Evolutionary conservation across 768 basidiomycete species (phyloP).

Genomic region (Artomyces pyxidatus): DNA sequence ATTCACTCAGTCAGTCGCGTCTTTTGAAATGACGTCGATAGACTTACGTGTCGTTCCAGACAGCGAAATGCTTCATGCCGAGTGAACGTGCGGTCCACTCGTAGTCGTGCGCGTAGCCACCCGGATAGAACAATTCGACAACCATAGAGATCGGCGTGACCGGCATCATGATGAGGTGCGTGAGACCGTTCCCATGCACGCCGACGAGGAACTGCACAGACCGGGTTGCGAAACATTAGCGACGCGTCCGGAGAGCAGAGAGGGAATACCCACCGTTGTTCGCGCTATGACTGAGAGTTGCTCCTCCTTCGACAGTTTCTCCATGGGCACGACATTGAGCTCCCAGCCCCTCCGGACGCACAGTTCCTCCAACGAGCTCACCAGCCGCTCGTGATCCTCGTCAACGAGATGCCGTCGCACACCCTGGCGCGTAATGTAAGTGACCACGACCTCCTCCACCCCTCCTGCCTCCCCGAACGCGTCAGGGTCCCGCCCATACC

Average conservation of each 20-base stretch:
- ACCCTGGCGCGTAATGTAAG: slow-evolving; percentile 67
- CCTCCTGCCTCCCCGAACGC: slow-evolving; percentile 3
- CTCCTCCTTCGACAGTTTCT: slow-evolving; percentile 64
- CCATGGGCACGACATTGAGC: slow-evolving; percentile 52
- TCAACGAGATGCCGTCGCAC: slow-evolving; percentile 43
- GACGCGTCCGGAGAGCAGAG: not conserved
- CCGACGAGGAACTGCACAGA: slow-evolving; percentile 12
- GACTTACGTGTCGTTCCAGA: slow-evolving; percentile 75
- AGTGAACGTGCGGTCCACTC: slow-evolving; percentile 73
- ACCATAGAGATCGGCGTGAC: slow-evolving; percentile 68
- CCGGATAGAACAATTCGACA: slow-evolving; percentile 78
- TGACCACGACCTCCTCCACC: slow-evolving; percentile 46
- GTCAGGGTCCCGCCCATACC: not conserved
- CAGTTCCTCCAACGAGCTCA: slow-evolving; percentile 43
- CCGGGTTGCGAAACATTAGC: not conserved
- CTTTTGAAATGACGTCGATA: not conserved
- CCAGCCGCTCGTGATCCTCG: slow-evolving; percentile 48
- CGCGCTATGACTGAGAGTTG: slow-evolving; percentile 58
- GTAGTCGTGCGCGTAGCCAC: slow-evolving; percentile 80
- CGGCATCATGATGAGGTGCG: slow-evolving; percentile 82
- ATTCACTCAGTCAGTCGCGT: not conserved
- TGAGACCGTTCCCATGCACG: slow-evolving; percentile 61
- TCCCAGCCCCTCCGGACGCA: slow-evolving; percentile 44
- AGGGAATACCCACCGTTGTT: slow-evolving; percentile 50
- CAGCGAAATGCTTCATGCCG: slow-evolving; percentile 65